Conservation (phyloP, 495 filamentous ascomycete genomes). For the Xylaria sp. region DNA sequence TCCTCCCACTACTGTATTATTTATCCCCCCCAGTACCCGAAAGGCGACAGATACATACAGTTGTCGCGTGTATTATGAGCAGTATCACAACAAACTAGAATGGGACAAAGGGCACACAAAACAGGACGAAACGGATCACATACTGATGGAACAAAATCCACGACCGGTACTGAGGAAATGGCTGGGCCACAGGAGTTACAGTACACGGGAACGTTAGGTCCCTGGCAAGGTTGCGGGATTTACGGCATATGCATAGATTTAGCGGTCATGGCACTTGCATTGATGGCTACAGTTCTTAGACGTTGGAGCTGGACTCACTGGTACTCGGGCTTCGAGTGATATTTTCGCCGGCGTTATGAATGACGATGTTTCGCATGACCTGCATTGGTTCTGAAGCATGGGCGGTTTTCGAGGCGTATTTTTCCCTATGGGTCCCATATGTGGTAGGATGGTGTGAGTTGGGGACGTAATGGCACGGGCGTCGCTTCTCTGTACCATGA, state of each 20-base stretch:
- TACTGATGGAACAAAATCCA: neutral
- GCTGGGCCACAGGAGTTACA: neutral
- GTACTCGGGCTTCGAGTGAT: neutral
- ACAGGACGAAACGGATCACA: neutral
- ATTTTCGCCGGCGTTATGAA: conserved; percentile 10
- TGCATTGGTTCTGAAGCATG: conserved; percentile 12
- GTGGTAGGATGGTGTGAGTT: neutral
- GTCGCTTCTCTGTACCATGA: neutral
- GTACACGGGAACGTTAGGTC: neutral
- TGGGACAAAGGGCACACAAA: conserved; percentile 5
- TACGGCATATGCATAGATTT: conserved; percentile 14
- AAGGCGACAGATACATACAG: conserved; percentile 1
- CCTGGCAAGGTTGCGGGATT: neutral
- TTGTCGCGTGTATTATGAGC: conserved; percentile 14
- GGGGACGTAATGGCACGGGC: neutral
- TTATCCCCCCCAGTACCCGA: neutral
- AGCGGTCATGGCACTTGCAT: conserved; percentile 9
- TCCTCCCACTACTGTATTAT: neutral
- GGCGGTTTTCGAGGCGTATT: neutral
- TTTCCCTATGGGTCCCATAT: neutral
- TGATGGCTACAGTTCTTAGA: neutral
- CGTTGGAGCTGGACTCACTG: conserved; percentile 14
- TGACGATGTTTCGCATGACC: conserved; percentile 15
- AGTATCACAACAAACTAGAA: conserved; percentile 7
- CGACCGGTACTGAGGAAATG: neutral